Conservation (phyloP, 179 eudicot genomes). For the Camellia oleifera region DNA sequence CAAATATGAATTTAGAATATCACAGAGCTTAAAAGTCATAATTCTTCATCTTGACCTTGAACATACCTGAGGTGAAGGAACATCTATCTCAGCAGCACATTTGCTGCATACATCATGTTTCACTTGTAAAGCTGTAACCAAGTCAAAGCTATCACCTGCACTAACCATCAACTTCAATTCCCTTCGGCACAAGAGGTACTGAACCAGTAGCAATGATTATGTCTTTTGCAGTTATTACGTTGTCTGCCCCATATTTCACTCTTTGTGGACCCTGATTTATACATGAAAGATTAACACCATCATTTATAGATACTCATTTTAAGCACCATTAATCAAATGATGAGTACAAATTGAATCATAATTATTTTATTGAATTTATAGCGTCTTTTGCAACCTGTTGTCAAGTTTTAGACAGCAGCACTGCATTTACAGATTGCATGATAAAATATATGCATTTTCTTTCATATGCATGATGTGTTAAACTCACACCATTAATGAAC, state of each 20-base stretch:
- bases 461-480: too few species aligned
- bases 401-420: not conserved
- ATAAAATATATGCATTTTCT: too few species aligned
- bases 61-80: too few species aligned
- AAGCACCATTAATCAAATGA: conserved; percentile 1
- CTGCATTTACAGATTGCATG: not conserved
- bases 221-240: conserved; percentile 84
- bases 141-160: not conserved
- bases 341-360: not conserved
- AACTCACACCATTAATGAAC: too few species aligned
- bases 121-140: too few species aligned
- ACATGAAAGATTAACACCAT: conserved; percentile 8
- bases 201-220: conserved; percentile 99
- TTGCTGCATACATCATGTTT: too few species aligned
- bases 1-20: too few species aligned
- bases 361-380: not conserved
- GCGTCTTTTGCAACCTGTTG: not conserved
- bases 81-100: too few species aligned
- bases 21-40: too few species aligned
- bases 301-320: not conserved
- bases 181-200: conserved; percentile 90
- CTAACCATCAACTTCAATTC: conserved; percentile 98
- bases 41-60: too few species aligned
- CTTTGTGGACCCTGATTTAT: conserved; percentile 82
- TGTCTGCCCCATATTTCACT: conserved; percentile 72